Base-by-base conservation (phyloP, 2,329 filamentous ascomycete genomes). In the Fusarium anthophilum region DNA sequence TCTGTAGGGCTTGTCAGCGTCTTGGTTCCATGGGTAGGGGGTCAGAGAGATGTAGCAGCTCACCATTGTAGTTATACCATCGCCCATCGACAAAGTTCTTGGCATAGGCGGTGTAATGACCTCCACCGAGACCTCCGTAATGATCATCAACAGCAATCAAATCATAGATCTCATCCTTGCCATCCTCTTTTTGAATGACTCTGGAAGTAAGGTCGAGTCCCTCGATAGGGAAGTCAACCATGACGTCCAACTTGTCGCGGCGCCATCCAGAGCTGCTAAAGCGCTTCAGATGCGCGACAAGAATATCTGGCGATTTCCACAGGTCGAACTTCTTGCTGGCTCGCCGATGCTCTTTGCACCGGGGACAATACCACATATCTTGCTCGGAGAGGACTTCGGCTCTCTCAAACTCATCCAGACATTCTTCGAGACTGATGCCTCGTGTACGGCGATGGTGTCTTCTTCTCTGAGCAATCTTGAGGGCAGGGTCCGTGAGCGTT, bases 21-120 rank as follows among this genome's bases (percentile, higher is more conserved):
- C 35, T 44, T 18, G 22, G 7, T 15, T n/a, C 14, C n/a, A 15
- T 22, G 17, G 6, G 6, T 51, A 53, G 32, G 18, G 32, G 30
- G 22, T 5, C 20, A 53, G 10, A 48, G 28, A 32, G 26, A 32
- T 13, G 14, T 9, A 53, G 14, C 38, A 18, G 83, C 91, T 83
- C 87, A 96, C 95, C 96, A 82, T 99, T 98, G 82, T 97, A 98
- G 76, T 97, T 94, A 82, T 98, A 98, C 96, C 96, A 99, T 81
- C 93, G 87, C 65, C 89, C 89, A 79, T 97, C 94, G 69, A 93
- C 87, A 82, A 98, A 98, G 81, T 98, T 98, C 85, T 94, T 95
- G 44, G 95, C 95, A 82, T 92, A 95, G 35, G 96, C 96, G 26
- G 95, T 98, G 84, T 99, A 99, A 82, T 99, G 96, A 2, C 96